Percentiles rank a stretch among this genome's conserved stretches.
These are phyloP conservation scores for Candida multigemmis DNA, from an alignment of 805 yeast genomes.

Conservation along the genomic window DNA sequence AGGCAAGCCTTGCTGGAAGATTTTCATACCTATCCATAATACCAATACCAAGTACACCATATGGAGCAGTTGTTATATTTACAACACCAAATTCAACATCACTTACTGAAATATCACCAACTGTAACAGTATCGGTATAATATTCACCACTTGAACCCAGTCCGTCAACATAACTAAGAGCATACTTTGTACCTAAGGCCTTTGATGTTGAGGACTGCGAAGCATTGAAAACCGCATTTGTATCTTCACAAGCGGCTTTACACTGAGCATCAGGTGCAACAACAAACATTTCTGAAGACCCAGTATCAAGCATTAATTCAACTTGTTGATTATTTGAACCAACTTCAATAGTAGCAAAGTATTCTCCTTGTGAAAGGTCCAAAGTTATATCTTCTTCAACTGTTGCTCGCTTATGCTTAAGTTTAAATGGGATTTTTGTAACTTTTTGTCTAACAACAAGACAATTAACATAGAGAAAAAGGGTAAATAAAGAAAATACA, in stretches of 20 bases:
- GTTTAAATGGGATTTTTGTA: no score
- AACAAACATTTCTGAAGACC: conserved; percentile 14
- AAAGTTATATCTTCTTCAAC: no score
- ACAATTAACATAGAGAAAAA: no score
- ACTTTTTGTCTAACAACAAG: no score
- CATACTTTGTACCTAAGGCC: no score
- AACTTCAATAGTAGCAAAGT: conserved; percentile 3
- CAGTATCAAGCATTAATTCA: conserved; percentile 9
- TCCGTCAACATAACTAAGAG: conserved; percentile 1
- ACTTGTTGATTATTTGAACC: conserved; percentile 13
- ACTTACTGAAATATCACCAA: not conserved
- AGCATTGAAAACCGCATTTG: no score
- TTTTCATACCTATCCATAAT: conserved; percentile 11
- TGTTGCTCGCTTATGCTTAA: no score
- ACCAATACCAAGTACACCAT: conserved; percentile 2
- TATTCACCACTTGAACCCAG: not conserved
- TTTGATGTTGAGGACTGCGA: no score
- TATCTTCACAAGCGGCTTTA: no score
- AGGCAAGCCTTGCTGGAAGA: conserved; percentile 14
- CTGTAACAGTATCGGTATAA: conserved; percentile 1
- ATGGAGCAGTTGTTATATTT: not conserved
- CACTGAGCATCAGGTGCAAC: no score
- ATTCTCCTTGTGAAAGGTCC: no score
- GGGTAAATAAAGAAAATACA: no score
- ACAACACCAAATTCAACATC: conserved; percentile 1